Evolutionary conservation across 2,329 filamentous ascomycete species (phyloP), one percentile per base, ranked within the genome.

Genomic region (Colletotrichum sp.): DNA sequence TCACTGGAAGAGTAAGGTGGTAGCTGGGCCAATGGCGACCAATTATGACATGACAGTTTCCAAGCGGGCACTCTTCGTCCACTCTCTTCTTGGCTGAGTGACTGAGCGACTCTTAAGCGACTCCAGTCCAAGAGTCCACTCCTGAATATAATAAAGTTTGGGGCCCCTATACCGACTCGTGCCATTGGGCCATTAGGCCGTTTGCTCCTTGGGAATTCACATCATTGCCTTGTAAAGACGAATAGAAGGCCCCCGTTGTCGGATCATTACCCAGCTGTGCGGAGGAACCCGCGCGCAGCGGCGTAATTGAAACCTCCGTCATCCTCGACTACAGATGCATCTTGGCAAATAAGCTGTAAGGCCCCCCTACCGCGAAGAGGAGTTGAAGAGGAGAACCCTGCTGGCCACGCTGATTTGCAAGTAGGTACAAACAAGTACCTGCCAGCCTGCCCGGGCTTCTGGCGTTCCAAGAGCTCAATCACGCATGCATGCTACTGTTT

Each of bases 1-100:
- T 34, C 24, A 52, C 73, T 65, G 73, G 57, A 68, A 73, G 64
- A 65, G 70, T 73, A 76, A 73, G 73, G 69, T 76, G 44, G 73
- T 65, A 76, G 9, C 55, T 21, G 26, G 34, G 24, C 39, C 55
- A 62, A 67, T 36, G 16, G 62, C 32, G 63, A 24, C 72, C 64
- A 73, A 64, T 73, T 59, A 34, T 36, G 32, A 16, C 5, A 62
- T 68, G 64, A 28, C 70, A 28, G 65, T 73, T 76, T 68, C 32
- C 59, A 73, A 73, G 32, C 55, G 39, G 39, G 39, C 39, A 49
- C 39, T 49, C 30, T 26, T 49, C 39, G 9, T 49, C 39, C 39
- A 49, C 39, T 49, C 39, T 49, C 39, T 49, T 49, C 18, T 49
- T n/a, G 18, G 18, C 39, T 49, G 39, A 6, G 5, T 12, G 18